phyloP scores from a whole-genome alignment of 1,284 basidiomycete species.

The Pseudozyma hubeiensis region DNA sequence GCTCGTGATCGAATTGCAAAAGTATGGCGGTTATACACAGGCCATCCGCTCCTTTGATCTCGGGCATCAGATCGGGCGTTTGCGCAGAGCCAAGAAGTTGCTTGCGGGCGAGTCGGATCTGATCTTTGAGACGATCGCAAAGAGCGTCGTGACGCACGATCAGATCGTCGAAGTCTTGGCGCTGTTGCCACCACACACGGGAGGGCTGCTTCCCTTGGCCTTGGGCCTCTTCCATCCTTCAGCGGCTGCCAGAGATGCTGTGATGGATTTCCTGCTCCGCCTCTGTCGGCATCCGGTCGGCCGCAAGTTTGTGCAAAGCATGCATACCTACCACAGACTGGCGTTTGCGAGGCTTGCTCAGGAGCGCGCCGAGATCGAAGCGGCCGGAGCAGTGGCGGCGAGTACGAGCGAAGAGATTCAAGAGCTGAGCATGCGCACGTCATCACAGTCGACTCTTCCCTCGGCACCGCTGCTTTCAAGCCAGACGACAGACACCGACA shows the following conservation, averaged over 20 bases:
- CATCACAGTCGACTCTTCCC: constrained; percentile 1
- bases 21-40: constrained; percentile 34
- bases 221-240: constrained; percentile 91
- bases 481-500: constrained; percentile 1
- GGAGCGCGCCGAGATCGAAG: constrained; percentile 50
- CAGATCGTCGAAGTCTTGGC: constrained; percentile 89
- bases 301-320: constrained; percentile 80
- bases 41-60: constrained; percentile 79
- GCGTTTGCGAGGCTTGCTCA: constrained; percentile 71
- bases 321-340: constrained; percentile 92
- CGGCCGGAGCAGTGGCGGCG: constrained; percentile 1
- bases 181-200: constrained; percentile 79
- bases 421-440: constrained; percentile 9
- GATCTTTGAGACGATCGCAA: constrained; percentile 79
- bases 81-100: constrained; percentile 76
- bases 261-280: constrained; percentile 74
- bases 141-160: constrained; percentile 74
- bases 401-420: constrained; percentile 14
- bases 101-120: constrained; percentile 77
- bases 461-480: constrained; percentile 7
- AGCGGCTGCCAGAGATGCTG: constrained; percentile 78
- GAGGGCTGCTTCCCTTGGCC: constrained; percentile 85
- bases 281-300: constrained; percentile 73
- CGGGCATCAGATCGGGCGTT: constrained; percentile 77
- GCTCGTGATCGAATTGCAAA: constrained; percentile 26